phyloP scores from a whole-genome alignment of 225 moss, liverwort and hornwort species.

The Bryum argenteum region DNA sequence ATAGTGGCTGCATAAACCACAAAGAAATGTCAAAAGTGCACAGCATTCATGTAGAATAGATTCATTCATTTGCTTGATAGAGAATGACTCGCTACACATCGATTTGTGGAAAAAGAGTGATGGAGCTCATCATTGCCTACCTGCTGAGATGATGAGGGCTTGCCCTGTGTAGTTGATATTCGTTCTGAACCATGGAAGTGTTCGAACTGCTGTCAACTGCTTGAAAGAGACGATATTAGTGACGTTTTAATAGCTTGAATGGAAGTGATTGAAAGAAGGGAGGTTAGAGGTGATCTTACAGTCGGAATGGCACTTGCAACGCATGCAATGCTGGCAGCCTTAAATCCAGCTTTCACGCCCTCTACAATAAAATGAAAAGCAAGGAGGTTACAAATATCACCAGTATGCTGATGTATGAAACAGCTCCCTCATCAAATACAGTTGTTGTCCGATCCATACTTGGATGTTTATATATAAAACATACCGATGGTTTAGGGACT shows the following conservation, averaged over 20 bases:
- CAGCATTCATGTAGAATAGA: no score
- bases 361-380: constrained; percentile 45
- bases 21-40: constrained; percentile 2
- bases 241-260: constrained; percentile 2
- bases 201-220: constrained; percentile 72
- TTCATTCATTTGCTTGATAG: no score
- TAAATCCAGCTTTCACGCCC: constrained; percentile 80
- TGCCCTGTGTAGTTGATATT: constrained; percentile 91
- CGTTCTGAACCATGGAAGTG: constrained; percentile 74
- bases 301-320: constrained; percentile 64
- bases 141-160: constrained; percentile 82
- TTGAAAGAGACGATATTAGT: constrained; percentile 4
- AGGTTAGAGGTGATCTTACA: constrained; percentile 48
- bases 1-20: constrained; percentile 68
- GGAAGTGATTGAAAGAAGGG: constrained; percentile 1
- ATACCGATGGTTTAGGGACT: no score
- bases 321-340: constrained; percentile 67
- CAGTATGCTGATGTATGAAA: no score
- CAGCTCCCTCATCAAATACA: no score
- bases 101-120: background rate
- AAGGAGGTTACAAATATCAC: constrained; percentile 16
- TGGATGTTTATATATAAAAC: no score
- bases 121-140: constrained; percentile 38
- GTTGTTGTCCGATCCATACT: no score
- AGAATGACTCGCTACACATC: background rate